Percentiles rank a stretch among this genome's conserved stretches.
phyloP scores from a whole-genome alignment of 23 red algal species.

The Gracilaria domingensis region DNA sequence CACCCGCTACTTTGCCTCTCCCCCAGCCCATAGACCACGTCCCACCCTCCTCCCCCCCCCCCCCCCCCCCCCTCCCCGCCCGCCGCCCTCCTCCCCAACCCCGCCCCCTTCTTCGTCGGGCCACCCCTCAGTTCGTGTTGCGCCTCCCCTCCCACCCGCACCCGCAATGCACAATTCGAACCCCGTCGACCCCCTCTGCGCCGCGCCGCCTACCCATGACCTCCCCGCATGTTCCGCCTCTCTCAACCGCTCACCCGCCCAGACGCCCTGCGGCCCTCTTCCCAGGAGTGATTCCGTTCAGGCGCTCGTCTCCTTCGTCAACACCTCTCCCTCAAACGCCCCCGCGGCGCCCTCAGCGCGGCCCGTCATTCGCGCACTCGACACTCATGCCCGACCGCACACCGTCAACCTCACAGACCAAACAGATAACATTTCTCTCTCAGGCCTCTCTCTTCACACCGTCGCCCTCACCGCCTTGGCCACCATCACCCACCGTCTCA shows the following conservation, averaged over 20 bases:
- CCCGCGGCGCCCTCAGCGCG: neutral
- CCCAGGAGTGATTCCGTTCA: conserved; percentile 70
- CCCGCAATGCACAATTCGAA: neutral
- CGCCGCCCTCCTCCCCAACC: neutral
- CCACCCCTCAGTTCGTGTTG: neutral
- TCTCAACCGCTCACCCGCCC: neutral
- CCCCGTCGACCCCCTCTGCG: conserved; percentile 18
- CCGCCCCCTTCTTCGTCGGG: neutral
- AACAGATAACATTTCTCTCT: conserved; percentile 55
- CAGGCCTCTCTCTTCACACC: conserved; percentile 65
- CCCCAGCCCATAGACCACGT: neutral
- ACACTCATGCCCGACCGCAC: conserved; percentile 35
- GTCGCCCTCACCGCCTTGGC: conserved; percentile 59
- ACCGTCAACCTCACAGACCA: conserved; percentile 20
- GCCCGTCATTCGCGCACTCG: conserved; percentile 50
- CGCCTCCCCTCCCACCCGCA: neutral
- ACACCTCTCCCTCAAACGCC: conserved; percentile 13
- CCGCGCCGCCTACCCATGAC: neutral
- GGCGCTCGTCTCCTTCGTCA: conserved; percentile 61
- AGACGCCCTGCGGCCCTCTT: conserved; percentile 26
- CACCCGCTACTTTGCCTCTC: conserved; percentile 4
- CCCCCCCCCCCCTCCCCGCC: neutral
- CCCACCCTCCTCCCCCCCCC: neutral
- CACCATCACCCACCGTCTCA: neutral
- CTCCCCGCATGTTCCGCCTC: neutral